Evolutionary conservation across 352 stramenopile genomes (phyloP).

Genomic region (Globisporangium abappressorium): DNA sequence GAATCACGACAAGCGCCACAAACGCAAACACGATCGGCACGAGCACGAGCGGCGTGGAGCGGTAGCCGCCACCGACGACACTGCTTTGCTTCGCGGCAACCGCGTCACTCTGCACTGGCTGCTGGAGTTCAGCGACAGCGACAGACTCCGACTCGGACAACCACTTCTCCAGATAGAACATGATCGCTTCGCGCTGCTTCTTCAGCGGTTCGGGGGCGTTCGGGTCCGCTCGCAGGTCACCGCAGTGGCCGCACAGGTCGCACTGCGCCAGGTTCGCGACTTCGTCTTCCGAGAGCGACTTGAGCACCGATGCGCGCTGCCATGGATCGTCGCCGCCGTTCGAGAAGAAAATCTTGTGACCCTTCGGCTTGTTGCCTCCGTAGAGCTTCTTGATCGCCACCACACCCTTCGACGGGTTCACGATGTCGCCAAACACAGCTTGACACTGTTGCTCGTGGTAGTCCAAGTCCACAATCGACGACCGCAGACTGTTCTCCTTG

Average conservation of each 20-base stretch:
- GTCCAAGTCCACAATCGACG: constrained; percentile 60
- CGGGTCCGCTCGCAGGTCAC: constrained; percentile 51
- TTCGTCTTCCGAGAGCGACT: constrained; percentile 55
- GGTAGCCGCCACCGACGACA: constrained; percentile 18
- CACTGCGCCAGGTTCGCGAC: constrained; percentile 71
- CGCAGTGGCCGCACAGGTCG: constrained; percentile 80
- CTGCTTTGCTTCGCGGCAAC: background rate
- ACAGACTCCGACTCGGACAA: constrained; percentile 22
- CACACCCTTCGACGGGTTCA: constrained; percentile 57
- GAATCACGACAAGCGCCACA: constrained; percentile 41
- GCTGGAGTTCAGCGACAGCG: constrained; percentile 14
- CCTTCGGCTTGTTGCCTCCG: constrained; percentile 63
- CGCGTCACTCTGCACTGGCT: constrained; percentile 18
- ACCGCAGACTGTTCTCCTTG: constrained; percentile 49
- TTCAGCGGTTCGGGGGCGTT: constrained; percentile 55
- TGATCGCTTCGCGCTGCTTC: constrained; percentile 64
- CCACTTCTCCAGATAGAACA: constrained; percentile 66
- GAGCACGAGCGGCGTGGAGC: constrained; percentile 65
- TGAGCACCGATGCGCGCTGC: constrained; percentile 71
- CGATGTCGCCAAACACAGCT: constrained; percentile 62
- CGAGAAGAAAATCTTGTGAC: constrained; percentile 83
- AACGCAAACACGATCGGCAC: constrained; percentile 60
- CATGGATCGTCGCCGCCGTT: constrained; percentile 85
- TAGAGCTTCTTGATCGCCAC: constrained; percentile 67
- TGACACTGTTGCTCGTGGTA: constrained; percentile 84